phyloP scores from a whole-genome alignment of 495 filamentous ascomycete species.

The Geoglossum glabrum region DNA sequence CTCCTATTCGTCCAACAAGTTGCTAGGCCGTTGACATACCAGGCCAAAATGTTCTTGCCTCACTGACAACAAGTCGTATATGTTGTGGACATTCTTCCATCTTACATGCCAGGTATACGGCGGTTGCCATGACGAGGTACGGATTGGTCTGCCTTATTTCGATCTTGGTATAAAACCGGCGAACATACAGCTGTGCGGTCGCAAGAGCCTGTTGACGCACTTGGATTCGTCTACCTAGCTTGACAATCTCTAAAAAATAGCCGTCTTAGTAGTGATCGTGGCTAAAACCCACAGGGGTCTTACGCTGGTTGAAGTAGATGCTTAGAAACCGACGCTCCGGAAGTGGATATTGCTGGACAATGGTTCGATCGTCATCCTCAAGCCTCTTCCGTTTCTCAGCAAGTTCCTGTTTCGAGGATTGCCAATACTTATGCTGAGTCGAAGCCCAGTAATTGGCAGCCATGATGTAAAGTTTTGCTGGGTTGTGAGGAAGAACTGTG shows the following conservation, averaged over 20 bases:
- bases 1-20: background rate
- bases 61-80: constrained; percentile 67
- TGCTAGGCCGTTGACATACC: constrained; percentile 24
- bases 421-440: constrained; percentile 75
- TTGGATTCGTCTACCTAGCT: constrained; percentile 55
- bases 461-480: constrained; percentile 29
- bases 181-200: constrained; percentile 85
- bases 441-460: constrained; percentile 96
- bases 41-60: constrained; percentile 76
- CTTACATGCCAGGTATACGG: constrained; percentile 90
- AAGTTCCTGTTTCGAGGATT: constrained; percentile 64
- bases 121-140: constrained; percentile 75
- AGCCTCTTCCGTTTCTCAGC: constrained; percentile 49
- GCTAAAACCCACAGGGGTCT: constrained; percentile 11
- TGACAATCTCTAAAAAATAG: constrained; percentile 37
- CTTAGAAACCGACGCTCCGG: constrained; percentile 65
- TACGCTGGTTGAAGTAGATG: constrained; percentile 85
- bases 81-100: constrained; percentile 98
- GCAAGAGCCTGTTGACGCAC: constrained; percentile 83
- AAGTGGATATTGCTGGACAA: constrained; percentile 59
- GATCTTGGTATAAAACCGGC: constrained; percentile 80
- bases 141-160: constrained; percentile 87
- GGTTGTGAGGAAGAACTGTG: background rate
- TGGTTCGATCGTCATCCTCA: constrained; percentile 45
- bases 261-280: constrained; percentile 15